Conservation (phyloP, 1,139 yeast genomes). For the Saccharomyces pastorianus region DNA sequence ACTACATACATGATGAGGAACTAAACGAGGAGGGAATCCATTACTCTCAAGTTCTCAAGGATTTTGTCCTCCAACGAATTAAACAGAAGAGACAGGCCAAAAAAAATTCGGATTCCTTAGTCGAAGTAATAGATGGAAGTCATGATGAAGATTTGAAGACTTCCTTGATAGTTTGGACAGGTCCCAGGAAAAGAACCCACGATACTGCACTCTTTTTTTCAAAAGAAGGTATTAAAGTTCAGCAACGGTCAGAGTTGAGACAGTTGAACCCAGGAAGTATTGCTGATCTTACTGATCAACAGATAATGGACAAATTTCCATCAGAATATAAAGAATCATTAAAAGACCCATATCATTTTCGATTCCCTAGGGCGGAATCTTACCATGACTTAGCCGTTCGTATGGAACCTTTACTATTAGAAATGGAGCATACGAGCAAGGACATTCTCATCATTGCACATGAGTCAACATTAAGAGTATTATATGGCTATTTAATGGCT, state of each 20-base stretch:
- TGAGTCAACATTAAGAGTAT: slow-evolving; percentile 77
- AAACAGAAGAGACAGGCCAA: slow-evolving; percentile 20
- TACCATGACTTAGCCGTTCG: slow-evolving; percentile 93
- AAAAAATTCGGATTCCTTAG: slow-evolving; percentile 23
- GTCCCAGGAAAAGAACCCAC: slow-evolving; percentile 75
- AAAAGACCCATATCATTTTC: slow-evolving; percentile 82
- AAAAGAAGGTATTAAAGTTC: slow-evolving; percentile 49
- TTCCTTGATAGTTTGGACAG: slow-evolving; percentile 76
- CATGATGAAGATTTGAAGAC: slow-evolving; percentile 33
- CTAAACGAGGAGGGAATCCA: slow-evolving; percentile 50
- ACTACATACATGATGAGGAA: slow-evolving; percentile 51
- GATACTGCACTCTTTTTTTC: slow-evolving; percentile 69
- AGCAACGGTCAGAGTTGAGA: slow-evolving; percentile 74
- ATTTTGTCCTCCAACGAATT: slow-evolving; percentile 36
- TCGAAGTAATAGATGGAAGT: not conserved
- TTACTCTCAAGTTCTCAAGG: slow-evolving; percentile 43
- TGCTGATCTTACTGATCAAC: slow-evolving; percentile 56
- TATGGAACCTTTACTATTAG: slow-evolving; percentile 85
- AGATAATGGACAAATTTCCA: slow-evolving; percentile 54
- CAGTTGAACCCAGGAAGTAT: slow-evolving; percentile 89
- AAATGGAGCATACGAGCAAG: slow-evolving; percentile 85
- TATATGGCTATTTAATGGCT: slow-evolving; percentile 92
- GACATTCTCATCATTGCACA: slow-evolving; percentile 89
- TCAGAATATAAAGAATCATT: slow-evolving; percentile 58
- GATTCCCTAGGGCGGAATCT: slow-evolving; percentile 88